Conservation (phyloP, 306 rosid species). For the Sicyos edulis region DNA sequence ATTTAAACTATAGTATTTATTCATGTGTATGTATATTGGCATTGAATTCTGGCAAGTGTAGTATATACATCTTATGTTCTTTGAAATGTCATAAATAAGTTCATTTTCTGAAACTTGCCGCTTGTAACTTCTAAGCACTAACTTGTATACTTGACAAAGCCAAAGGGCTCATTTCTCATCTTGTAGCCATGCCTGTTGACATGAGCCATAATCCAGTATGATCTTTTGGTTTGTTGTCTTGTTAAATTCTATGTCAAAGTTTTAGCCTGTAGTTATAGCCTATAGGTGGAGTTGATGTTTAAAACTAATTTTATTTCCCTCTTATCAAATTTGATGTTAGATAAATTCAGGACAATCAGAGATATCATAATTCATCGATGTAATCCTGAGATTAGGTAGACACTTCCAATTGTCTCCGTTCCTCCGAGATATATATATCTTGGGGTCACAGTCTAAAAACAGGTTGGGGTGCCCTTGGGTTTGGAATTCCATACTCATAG, state of each 20-base stretch:
- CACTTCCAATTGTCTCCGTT: too few relatives aligned
- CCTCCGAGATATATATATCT: too few relatives aligned
- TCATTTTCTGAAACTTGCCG: not conserved
- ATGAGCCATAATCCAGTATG: not conserved
- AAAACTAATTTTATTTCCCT: not conserved
- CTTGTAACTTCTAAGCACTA: not conserved
- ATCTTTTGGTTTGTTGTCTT: not conserved
- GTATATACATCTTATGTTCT: not conserved
- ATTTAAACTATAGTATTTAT: conserved; percentile 1
- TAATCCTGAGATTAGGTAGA: too few relatives aligned
- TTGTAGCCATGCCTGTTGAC: not conserved
- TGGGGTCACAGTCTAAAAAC: too few relatives aligned
- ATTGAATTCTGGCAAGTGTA: conserved; percentile 10
- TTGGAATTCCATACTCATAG: too few relatives aligned
- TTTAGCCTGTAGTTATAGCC: not conserved
- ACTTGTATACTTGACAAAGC: not conserved
- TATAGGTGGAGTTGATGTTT: not conserved
- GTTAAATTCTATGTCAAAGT: not conserved
- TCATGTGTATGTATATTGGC: not conserved
- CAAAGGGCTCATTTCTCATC: not conserved
- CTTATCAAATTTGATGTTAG: not conserved
- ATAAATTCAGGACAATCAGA: too few relatives aligned
- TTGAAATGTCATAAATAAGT: conserved; percentile 6
- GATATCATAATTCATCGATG: too few relatives aligned
- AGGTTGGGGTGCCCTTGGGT: too few relatives aligned